These are phyloP conservation scores for Beauveria bassiana DNA, from an alignment of 2,329 filamentous ascomycete genomes.

Conservation along the genomic window DNA sequence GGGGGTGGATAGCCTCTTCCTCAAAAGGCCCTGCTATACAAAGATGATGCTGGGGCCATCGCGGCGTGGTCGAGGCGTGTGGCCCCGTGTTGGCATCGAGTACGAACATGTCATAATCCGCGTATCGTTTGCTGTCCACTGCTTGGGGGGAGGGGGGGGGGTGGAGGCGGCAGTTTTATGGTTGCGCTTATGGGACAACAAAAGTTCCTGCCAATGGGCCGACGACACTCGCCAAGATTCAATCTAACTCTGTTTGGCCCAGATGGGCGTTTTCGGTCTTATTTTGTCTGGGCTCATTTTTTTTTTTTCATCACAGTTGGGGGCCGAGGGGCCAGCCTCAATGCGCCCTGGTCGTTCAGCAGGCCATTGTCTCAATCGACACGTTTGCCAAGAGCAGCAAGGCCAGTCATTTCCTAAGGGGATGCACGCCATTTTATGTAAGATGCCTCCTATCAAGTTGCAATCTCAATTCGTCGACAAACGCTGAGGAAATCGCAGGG, in stretches of 20 bases:
- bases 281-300: background rate
- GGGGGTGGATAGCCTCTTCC: background rate
- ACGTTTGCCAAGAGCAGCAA: too few species aligned
- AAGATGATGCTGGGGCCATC: background rate
- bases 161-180: background rate
- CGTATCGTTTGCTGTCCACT: too few species aligned
- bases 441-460: background rate
- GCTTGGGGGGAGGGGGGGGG: too few species aligned
- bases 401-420: too few species aligned
- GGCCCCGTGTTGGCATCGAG: too few species aligned
- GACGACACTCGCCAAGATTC: background rate
- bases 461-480: background rate
- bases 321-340: too few species aligned
- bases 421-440: too few species aligned
- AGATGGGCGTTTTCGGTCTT: background rate
- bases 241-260: background rate
- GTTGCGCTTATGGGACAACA: background rate
- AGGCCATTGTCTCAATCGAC: too few species aligned
- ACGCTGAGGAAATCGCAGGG: background rate
- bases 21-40: too few species aligned
- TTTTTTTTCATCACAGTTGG: background rate
- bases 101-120: too few species aligned
- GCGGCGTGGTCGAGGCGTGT: background rate
- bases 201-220: slow-evolving; percentile 5
- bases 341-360: too few species aligned